Conservation (phyloP, 1,284 basidiomycete genomes). For the Cutaneotrichosporon sp. region DNA sequence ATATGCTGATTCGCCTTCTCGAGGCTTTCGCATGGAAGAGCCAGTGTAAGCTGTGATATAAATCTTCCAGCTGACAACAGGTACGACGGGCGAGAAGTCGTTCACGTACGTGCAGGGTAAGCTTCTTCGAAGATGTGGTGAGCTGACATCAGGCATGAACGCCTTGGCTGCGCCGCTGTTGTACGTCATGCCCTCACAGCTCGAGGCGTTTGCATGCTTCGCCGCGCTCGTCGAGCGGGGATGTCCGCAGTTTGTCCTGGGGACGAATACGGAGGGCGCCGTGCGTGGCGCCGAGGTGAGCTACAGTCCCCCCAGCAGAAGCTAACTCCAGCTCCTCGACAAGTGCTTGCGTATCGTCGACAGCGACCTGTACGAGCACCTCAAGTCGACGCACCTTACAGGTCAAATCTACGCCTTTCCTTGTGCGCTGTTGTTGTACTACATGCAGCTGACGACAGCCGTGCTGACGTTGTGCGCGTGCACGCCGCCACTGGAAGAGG, state of each 20-base stretch:
- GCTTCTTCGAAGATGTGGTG: not conserved
- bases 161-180: constrained; percentile 95
- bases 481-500: constrained; percentile 90
- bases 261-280: constrained; percentile 84
- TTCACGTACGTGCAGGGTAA: constrained; percentile 76
- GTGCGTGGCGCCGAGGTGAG: constrained; percentile 84
- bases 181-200: constrained; percentile 89
- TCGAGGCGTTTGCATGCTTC: constrained; percentile 95
- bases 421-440: constrained; percentile 57
- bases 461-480: constrained; percentile 93
- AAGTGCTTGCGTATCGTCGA: constrained; percentile 86
- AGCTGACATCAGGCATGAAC: constrained; percentile 66
- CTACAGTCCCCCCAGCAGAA: not conserved
- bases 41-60: constrained; percentile 54
- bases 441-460: constrained; percentile 52
- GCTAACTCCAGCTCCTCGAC: constrained; percentile 67
- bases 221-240: constrained; percentile 87
- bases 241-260: constrained; percentile 92
- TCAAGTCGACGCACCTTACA: constrained; percentile 87
- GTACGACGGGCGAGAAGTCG: not conserved
- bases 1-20: constrained; percentile 88
- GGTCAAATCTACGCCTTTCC: constrained; percentile 97
- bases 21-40: constrained; percentile 97
- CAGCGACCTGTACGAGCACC: constrained; percentile 69
- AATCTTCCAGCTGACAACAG: constrained; percentile 4